Conservation (phyloP, 2,329 filamentous ascomycete genomes). For the Ophiocordyceps sinensis region DNA sequence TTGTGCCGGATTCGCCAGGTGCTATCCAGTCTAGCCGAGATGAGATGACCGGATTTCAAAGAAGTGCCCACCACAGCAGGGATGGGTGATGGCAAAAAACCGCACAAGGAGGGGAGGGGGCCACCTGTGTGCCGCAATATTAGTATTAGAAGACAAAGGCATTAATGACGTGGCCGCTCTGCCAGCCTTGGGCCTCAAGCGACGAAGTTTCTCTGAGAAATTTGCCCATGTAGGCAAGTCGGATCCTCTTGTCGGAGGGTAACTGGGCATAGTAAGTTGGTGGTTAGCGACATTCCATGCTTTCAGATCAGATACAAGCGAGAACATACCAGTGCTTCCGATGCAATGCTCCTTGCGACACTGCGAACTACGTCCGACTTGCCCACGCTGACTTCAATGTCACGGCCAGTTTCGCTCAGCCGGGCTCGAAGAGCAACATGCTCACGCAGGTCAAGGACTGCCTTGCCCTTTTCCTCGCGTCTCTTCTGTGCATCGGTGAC, state of each 20-base stretch:
- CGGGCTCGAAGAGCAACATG: constrained; percentile 44
- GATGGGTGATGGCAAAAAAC: too few species aligned
- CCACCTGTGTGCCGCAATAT: constrained; percentile 1
- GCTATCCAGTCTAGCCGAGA: too few species aligned
- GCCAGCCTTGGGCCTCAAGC: constrained; percentile 60
- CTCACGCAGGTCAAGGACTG: constrained; percentile 35
- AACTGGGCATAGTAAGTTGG: constrained; percentile 28
- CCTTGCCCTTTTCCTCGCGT: constrained; percentile 47
- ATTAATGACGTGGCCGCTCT: constrained; percentile 60
- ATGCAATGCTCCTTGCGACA: constrained; percentile 46
- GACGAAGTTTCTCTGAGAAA: constrained; percentile 56
- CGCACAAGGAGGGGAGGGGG: too few species aligned
- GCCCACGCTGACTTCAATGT: constrained; percentile 42
- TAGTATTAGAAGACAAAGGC: constrained; percentile 50
- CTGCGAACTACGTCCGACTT: constrained; percentile 50
- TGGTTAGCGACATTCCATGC: not conserved
- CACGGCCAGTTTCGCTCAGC: constrained; percentile 52
- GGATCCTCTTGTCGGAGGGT: constrained; percentile 41
- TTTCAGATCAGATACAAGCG: not conserved
- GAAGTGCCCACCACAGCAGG: too few species aligned
- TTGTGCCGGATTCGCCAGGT: too few species aligned
- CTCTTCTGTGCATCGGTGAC: constrained; percentile 21
- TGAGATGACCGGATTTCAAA: too few species aligned
- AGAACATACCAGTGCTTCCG: constrained; percentile 3
- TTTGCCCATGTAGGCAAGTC: constrained; percentile 69